Conservation (phyloP, 2,329 filamentous ascomycete genomes). For the Lecanoromycetidae sp. region DNA sequence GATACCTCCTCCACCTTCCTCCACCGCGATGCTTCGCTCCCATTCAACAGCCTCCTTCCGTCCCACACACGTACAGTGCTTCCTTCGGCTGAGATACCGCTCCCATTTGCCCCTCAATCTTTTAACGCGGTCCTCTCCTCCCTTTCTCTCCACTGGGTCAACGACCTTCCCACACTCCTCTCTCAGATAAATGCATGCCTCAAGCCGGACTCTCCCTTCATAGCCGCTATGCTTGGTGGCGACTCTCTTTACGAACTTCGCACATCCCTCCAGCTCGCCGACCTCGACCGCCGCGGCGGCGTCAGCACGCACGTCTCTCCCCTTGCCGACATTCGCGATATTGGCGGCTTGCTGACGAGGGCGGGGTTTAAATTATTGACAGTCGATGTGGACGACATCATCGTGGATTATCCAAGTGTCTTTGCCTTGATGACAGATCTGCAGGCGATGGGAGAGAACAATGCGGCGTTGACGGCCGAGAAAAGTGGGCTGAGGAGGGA, state of each 20-base stretch:
- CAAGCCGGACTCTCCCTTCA: constrained; percentile 82
- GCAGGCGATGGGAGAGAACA: constrained; percentile 92
- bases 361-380: constrained; percentile 93
- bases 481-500: constrained; percentile 61
- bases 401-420: constrained; percentile 82
- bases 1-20: constrained; percentile 70
- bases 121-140: constrained; percentile 89
- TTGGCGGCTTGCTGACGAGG: constrained; percentile 73
- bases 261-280: constrained; percentile 83
- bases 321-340: constrained; percentile 79
- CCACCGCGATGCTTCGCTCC: constrained; percentile 64
- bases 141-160: constrained; percentile 91
- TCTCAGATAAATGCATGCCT: constrained; percentile 74
- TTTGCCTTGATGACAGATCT: constrained; percentile 89
- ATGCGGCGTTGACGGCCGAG: constrained; percentile 76
- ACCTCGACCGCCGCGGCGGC: constrained; percentile 80
- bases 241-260: constrained; percentile 90
- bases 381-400: constrained; percentile 92
- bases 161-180: constrained; percentile 78
- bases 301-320: constrained; percentile 85
- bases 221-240: constrained; percentile 92
- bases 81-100: constrained; percentile 43
- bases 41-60: constrained; percentile 61
- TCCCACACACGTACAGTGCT: constrained; percentile 24
- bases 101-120: constrained; percentile 62